Evolutionary conservation across 225 moss, liverwort and hornwort species (phyloP), one percentile per base, ranked within the genome.

Genomic region (Takakia lepidozioides): DNA sequence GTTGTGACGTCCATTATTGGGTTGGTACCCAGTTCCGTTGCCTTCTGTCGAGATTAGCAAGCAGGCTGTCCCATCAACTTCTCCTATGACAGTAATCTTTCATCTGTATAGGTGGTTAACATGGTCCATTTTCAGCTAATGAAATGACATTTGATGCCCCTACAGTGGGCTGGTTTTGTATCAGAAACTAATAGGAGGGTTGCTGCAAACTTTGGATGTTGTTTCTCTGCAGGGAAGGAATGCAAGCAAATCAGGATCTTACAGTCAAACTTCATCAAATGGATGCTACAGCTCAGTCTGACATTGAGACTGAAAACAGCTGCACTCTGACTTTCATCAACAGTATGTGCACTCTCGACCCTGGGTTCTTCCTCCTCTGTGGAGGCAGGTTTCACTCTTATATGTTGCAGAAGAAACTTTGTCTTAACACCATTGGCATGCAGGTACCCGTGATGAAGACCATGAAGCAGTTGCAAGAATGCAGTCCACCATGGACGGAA

Each of bases 151-250:
- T n/a, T n/a, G n/a, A n/a, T n/a, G n/a, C n/a, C n/a, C n/a, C n/a
- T n/a, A n/a, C n/a, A n/a, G n/a, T n/a, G n/a, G n/a, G n/a, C n/a
- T n/a, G n/a, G n/a, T n/a, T n/a, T n/a, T n/a, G n/a, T n/a, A n/a
- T n/a, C n/a, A n/a, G n/a, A n/a, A n/a, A n/a, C n/a, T n/a, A n/a
- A n/a, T n/a, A n/a, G n/a, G n/a, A n/a, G n/a, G n/a, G n/a, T n/a
- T n/a, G n/a, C n/a, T n/a, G n/a, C n/a, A n/a, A n/a, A n/a, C n/a
- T n/a, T n/a, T n/a, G n/a, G n/a, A n/a, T n/a, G n/a, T n/a, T n/a
- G n/a, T n/a, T n/a, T n/a, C 18, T n/a, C 40, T 68, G 27, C 88
- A 93, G 88, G 62, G 88, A 85, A 37, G 92, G 88, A 19, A 60
- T 93, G 28, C 66, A 83, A 36, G 68, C 75, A 3, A 93, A 88